Conservation (phyloP, 2,329 filamentous ascomycete genomes). For the Xylariaceae sp. region DNA sequence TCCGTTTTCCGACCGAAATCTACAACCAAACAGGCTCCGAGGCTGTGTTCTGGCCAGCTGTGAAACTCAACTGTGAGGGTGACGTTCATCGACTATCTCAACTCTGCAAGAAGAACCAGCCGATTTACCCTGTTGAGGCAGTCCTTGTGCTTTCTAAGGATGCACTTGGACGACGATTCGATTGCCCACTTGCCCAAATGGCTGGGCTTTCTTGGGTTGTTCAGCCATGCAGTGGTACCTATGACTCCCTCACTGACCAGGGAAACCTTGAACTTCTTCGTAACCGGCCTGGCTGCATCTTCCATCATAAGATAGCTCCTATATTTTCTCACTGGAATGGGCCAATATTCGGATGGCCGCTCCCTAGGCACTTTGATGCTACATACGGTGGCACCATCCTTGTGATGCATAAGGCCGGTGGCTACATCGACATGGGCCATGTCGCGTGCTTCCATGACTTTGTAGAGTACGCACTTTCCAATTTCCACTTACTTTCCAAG, state of each 20-base stretch:
- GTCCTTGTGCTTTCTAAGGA: conserved; percentile 8
- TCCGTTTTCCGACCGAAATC: conserved; percentile 4
- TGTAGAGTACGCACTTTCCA: neutral
- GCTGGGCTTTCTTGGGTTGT: conserved; percentile 18
- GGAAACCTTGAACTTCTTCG: neutral
- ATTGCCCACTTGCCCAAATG: neutral
- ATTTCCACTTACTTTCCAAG: neutral
- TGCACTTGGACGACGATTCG: neutral
- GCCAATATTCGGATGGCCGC: neutral
- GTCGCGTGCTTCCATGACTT: conserved; percentile 20
- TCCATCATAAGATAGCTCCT: neutral
- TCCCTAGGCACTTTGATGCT: neutral
- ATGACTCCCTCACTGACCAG: neutral
- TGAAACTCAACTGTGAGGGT: conserved; percentile 23
- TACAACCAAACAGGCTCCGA: no score
- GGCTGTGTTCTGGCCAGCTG: conserved; percentile 21
- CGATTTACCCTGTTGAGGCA: neutral
- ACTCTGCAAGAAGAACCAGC: neutral
- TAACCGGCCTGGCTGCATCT: conserved; percentile 1
- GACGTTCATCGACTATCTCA: conserved; percentile 7
- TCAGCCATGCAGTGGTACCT: neutral
- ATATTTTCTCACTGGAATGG: neutral
- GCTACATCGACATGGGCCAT: conserved; percentile 3
- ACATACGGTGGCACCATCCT: conserved; percentile 11
- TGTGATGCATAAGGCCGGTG: conserved; percentile 11